A percentile compares a stretch with the other conserved stretches of the same genome.
phyloP scores from a whole-genome alignment of 139 green algal species.

The Chlorella sp. region DNA sequence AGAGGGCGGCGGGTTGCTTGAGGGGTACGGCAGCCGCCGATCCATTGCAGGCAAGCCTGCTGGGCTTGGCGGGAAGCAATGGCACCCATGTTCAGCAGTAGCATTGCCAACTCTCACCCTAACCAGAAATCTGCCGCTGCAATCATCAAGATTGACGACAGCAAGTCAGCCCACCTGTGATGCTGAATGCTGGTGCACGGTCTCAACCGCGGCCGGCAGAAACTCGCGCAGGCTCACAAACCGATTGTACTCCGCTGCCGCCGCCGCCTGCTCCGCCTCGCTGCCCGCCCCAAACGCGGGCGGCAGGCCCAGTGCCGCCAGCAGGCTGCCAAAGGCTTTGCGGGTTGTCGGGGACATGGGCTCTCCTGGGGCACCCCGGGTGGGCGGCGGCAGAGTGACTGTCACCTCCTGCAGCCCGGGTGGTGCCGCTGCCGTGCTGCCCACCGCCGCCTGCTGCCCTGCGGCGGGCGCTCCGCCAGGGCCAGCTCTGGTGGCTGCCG shows the following conservation, averaged over 20 bases:
- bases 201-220: constrained; percentile 61
- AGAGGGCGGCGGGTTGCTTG: no score
- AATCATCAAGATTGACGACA: no score
- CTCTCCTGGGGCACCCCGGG: constrained; percentile 16
- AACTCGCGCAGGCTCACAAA: constrained; percentile 45
- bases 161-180: constrained; percentile 16
- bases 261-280: not conserved
- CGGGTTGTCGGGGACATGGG: constrained; percentile 24
- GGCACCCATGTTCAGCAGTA: no score
- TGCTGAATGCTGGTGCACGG: constrained; percentile 37
- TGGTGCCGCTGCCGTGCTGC: not conserved
- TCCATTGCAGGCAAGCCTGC: no score
- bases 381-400: constrained; percentile 44
- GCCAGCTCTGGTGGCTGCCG: no score
- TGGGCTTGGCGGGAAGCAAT: no score
- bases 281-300: not conserved
- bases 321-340: constrained; percentile 52
- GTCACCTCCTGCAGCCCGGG: constrained; percentile 29
- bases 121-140: no score
- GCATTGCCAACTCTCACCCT: no score
- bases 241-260: not conserved
- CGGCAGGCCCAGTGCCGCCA: constrained; percentile 54
- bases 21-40: no score
- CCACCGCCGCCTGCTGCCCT: not conserved
- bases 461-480: no score